These are phyloP conservation scores for Cercospora citrullina DNA, from an alignment of 2,329 filamentous ascomycete genomes.

Conservation along the genomic window DNA sequence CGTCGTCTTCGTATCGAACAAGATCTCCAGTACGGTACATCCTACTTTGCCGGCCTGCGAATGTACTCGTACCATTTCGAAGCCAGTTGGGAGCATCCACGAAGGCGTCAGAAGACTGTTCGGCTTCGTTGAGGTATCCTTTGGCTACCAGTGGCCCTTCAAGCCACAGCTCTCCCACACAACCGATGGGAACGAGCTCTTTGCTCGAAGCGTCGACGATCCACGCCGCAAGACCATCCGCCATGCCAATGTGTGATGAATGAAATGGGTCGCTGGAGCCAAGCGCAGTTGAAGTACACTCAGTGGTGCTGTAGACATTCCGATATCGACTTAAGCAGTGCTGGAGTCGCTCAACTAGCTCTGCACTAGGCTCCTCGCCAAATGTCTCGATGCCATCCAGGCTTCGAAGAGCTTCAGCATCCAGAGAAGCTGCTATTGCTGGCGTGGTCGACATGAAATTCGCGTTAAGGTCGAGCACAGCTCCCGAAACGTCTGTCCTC, in stretches of 20 bases:
- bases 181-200: constrained; percentile 12
- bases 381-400: background rate
- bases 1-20: constrained; percentile 40
- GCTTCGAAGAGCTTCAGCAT: background rate
- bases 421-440: background rate
- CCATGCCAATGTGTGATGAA: background rate
- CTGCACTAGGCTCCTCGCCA: background rate
- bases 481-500: background rate
- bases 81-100: background rate
- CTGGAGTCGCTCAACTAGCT: background rate
- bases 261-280: background rate
- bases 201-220: background rate
- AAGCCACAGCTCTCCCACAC: constrained; percentile 46
- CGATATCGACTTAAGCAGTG: background rate
- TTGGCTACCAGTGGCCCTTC: constrained; percentile 49
- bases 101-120: background rate
- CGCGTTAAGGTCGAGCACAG: background rate
- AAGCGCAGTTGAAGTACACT: background rate
- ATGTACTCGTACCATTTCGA: constrained; percentile 40
- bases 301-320: background rate
- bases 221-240: constrained; percentile 1
- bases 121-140: constrained; percentile 42
- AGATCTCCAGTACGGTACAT: constrained; percentile 29
- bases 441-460: constrained; percentile 1
- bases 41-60: background rate